Evolutionary conservation across 768 basidiomycete species (phyloP), one percentile per base, ranked within the genome.

Genomic region (Roridomyces roridus): DNA sequence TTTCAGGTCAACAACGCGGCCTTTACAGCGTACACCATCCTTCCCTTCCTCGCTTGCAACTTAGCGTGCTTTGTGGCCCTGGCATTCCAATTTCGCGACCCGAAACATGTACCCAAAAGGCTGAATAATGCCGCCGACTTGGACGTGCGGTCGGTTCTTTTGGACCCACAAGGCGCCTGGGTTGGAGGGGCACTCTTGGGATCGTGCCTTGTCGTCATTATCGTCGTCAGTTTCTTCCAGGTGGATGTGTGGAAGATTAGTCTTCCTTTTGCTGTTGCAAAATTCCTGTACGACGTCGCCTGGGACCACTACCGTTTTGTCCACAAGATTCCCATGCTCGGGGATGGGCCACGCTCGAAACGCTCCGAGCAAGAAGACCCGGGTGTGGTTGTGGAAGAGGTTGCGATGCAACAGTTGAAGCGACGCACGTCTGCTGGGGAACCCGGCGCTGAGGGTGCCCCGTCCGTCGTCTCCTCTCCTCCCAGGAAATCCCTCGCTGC

Each of bases 191-290:
- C 81, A 21, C 72, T 96, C 41, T 80, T 97, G 12, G 75, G 80
- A 1, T 70, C 77, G 12, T 89, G 91, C 31, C 81, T 98, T 15
- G 72, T 83, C n/a, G 80, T 90, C 10, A 82, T 92, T 20, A 85
- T 96, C 48, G 85, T 87, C 5, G 85, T 89, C 57, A 90, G 87
- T 67, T 92, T 88, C 69, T 78, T 90, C 60, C 80, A 85, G 42
- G 77, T 92, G 17, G 88, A 92, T 48, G 90, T 92, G 3, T 94
- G 91, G 90, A 85, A 81, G 72, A 89, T 96, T 43, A 90, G 85
- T 4, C 80, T 93, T 11, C 93, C 96, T 0, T 93, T 93, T 43
- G 94, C 92, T 0, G 68, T 80, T 0, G 69, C 83, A 49, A 94
- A 94, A 72, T 79, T 95, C 34, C 31, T 82, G 6, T 85, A 87